Percentiles rank a stretch among this genome's conserved stretches.
Evolutionary conservation across 805 yeast species (phyloP).

Genomic region (Cyberlindnera maclurae): DNA sequence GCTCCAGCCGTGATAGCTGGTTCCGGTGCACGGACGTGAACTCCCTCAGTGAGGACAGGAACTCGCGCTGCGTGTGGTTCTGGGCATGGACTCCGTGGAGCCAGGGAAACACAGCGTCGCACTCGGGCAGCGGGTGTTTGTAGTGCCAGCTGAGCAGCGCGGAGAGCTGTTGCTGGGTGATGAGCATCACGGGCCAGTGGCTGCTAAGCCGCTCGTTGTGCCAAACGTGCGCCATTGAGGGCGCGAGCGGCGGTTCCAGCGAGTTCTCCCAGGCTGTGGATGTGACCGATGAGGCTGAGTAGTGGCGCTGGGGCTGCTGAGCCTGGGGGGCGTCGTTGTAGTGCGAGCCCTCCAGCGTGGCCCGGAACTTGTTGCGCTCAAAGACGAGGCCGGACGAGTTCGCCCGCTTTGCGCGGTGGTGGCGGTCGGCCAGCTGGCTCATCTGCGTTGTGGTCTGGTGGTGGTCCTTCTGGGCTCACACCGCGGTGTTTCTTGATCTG

Average conservation of each 20-base stretch:
- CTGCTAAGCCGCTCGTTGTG: conserved; percentile 3
- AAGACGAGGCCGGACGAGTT: conserved; percentile 15
- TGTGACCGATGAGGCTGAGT: conserved; percentile 9
- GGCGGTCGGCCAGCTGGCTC: not conserved
- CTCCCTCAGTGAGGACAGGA: conserved; percentile 16
- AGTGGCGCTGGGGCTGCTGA: conserved; percentile 10
- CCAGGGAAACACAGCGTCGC: conserved; percentile 81
- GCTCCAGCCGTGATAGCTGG: conserved; percentile 16
- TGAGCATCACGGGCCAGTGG: conserved; percentile 17
- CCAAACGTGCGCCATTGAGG: conserved; percentile 17
- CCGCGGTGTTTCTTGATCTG: too few species aligned
- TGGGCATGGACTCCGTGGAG: conserved; percentile 52
- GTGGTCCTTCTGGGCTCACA: too few species aligned
- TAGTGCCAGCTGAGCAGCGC: conserved; percentile 17
- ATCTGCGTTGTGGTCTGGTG: too few species aligned
- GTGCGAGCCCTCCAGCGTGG: conserved; percentile 1
- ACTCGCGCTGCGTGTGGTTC: conserved; percentile 20
- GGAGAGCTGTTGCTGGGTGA: conserved; percentile 15
- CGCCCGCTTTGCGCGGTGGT: conserved; percentile 18
- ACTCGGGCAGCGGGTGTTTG: conserved; percentile 46
- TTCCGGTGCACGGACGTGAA: conserved; percentile 18
- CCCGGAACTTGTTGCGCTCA: conserved; percentile 21
- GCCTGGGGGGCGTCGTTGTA: conserved; percentile 3
- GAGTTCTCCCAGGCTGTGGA: conserved; percentile 3
- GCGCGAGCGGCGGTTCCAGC: conserved; percentile 13